phyloP scores from a whole-genome alignment of 495 filamentous ascomycete genomes.

The Aspergillus ellipticus region DNA sequence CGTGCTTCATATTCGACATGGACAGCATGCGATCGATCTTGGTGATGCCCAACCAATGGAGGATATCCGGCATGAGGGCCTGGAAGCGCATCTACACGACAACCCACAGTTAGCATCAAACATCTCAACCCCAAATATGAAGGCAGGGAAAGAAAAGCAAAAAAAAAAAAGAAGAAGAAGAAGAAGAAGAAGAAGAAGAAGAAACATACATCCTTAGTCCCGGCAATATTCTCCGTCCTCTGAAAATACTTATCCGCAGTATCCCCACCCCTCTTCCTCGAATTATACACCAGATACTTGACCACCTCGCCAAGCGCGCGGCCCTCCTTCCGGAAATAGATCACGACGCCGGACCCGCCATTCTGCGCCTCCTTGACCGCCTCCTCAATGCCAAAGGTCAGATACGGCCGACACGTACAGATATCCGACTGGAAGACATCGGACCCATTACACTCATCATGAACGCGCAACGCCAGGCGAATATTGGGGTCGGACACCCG shows the following conservation, averaged over 20 bases:
- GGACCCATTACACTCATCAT: constrained; percentile 90
- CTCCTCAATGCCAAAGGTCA: constrained; percentile 90
- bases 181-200: background rate
- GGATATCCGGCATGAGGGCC: constrained; percentile 88
- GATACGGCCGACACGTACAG: constrained; percentile 87
- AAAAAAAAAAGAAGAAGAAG: no score
- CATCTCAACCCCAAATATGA: no score
- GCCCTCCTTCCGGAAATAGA: constrained; percentile 94
- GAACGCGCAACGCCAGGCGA: constrained; percentile 73
- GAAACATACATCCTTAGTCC: constrained; percentile 57
- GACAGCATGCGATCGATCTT: constrained; percentile 94
- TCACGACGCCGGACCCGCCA: constrained; percentile 84
- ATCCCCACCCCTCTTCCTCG: constrained; percentile 66
- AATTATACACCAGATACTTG: constrained; percentile 91
- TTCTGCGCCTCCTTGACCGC: constrained; percentile 88
- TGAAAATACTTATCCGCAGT: constrained; percentile 89
- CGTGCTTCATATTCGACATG: constrained; percentile 97
- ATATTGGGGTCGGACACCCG: constrained; percentile 81
- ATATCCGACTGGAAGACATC: constrained; percentile 95
- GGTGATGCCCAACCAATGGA: constrained; percentile 91
- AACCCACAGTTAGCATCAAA: background rate
- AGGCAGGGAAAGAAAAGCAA: no score
- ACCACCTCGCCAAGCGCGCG: constrained; percentile 86
- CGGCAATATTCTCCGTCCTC: constrained; percentile 89
- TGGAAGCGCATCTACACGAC: constrained; percentile 73